Conservation (phyloP, 306 rosid species). For the Cucurbita pepo region DNA sequence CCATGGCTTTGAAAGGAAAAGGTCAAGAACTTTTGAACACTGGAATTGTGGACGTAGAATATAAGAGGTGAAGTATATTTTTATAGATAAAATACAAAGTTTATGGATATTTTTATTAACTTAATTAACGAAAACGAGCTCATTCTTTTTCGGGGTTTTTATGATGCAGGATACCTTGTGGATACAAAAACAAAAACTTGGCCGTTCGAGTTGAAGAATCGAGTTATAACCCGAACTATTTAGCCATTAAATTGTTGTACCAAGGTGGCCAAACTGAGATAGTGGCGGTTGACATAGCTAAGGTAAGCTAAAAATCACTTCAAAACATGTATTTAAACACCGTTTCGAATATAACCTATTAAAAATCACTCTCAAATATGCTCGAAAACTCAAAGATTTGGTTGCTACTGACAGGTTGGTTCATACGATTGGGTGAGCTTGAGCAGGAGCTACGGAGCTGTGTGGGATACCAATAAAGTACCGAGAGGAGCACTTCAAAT, state of each 20-base stretch:
- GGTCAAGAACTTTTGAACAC: not conserved
- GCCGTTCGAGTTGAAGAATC: not conserved
- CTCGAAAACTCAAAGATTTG: not conserved
- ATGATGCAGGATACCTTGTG: not conserved
- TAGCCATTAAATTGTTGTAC: not conserved
- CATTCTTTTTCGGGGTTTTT: not conserved
- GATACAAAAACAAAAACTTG: not conserved
- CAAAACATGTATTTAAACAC: too few relatives aligned
- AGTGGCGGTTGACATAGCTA: not conserved
- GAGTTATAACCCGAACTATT: not conserved
- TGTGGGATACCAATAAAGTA: conserved; percentile 69
- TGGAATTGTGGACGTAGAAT: not conserved
- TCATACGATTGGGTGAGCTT: conserved; percentile 6
- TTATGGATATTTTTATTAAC: too few relatives aligned
- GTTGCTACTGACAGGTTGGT: not conserved
- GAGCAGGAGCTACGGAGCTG: conserved; percentile 51
- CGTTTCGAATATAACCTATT: too few relatives aligned
- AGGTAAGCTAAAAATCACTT: not conserved
- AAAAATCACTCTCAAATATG: not conserved
- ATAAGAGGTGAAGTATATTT: not conserved
- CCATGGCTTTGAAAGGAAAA: not conserved
- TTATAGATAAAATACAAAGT: too few relatives aligned
- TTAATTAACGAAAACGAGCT: too few relatives aligned
- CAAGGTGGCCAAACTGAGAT: not conserved
- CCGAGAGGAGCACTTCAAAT: conserved; percentile 63